A percentile compares a stretch with the other conserved stretches of the same genome.
phyloP scores from a whole-genome alignment of 495 filamentous ascomycete species.

The Hypoxylon crocopeplum region DNA sequence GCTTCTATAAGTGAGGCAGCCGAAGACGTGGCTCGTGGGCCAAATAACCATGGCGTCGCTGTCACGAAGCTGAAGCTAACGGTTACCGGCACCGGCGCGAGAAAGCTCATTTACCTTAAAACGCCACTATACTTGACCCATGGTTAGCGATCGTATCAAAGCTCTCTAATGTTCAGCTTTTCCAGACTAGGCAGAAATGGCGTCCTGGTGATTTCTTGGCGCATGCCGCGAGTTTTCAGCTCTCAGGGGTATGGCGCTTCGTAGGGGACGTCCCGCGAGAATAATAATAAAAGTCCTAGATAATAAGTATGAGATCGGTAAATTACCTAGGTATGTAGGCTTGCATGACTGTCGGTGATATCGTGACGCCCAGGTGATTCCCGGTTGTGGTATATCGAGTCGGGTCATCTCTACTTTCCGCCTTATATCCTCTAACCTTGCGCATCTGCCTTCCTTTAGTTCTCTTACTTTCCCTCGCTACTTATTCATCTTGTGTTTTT shows the following conservation, averaged over 20 bases:
- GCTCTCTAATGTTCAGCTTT: slow-evolving; percentile 19
- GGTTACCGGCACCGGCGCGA: slow-evolving; percentile 5
- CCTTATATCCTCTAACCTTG: too few species aligned
- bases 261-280: too few species aligned
- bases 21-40: not conserved
- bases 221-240: slow-evolving; percentile 22
- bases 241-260: slow-evolving; percentile 30
- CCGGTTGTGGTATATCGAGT: not conserved
- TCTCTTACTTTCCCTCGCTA: too few species aligned
- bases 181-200: slow-evolving; percentile 10
- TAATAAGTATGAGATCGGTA: too few species aligned
- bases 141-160: slow-evolving; percentile 12
- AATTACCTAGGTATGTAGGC: too few species aligned
- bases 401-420: not conserved
- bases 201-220: slow-evolving; percentile 17
- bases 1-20: too few species aligned
- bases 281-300: too few species aligned
- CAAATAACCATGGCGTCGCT: slow-evolving; percentile 4
- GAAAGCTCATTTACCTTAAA: slow-evolving; percentile 8
- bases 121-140: slow-evolving; percentile 17
- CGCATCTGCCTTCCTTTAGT: too few species aligned
- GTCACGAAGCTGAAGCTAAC: slow-evolving; percentile 1
- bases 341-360: not conserved
- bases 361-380: not conserved
- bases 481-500: too few species aligned